Conservation (phyloP, 2,329 filamentous ascomycete species). For the Aspergillus brunneoviolaceus region DNA sequence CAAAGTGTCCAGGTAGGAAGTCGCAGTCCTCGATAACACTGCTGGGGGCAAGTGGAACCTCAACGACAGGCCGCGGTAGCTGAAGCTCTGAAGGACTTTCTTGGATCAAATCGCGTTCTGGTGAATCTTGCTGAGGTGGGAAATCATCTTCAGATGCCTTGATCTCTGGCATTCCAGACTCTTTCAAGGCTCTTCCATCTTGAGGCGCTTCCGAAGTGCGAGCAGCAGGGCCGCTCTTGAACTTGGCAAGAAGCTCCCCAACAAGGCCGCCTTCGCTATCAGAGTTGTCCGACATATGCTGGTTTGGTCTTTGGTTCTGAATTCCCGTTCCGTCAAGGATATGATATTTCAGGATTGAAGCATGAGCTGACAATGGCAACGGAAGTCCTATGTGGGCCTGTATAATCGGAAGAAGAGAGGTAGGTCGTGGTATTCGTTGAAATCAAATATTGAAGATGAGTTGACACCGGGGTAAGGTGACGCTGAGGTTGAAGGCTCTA, state of each 20-base stretch:
- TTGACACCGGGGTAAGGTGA: background rate
- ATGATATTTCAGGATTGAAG: background rate
- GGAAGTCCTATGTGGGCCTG: background rate
- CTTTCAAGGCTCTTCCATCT: background rate
- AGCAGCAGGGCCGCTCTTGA: background rate
- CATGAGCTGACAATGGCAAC: background rate
- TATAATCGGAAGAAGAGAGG: background rate
- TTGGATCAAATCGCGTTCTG: background rate
- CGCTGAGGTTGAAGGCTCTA: background rate
- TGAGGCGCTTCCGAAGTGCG: background rate
- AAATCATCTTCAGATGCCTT: background rate
- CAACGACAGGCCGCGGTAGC: slow-evolving; percentile 17
- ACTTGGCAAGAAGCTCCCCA: slow-evolving; percentile 21
- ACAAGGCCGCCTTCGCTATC: slow-evolving; percentile 18
- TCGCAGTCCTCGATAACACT: slow-evolving; percentile 35
- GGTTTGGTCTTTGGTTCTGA: too few relatives aligned
- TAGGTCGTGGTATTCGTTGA: background rate
- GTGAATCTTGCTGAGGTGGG: background rate
- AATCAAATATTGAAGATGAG: background rate
- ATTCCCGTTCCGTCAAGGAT: background rate
- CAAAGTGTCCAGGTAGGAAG: slow-evolving; percentile 41
- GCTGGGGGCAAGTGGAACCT: slow-evolving; percentile 33
- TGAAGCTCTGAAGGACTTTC: background rate
- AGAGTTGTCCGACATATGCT: background rate
- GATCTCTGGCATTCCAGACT: too few relatives aligned